Conservation (phyloP, 345 rosid species). For the Cardamine occulta region DNA sequence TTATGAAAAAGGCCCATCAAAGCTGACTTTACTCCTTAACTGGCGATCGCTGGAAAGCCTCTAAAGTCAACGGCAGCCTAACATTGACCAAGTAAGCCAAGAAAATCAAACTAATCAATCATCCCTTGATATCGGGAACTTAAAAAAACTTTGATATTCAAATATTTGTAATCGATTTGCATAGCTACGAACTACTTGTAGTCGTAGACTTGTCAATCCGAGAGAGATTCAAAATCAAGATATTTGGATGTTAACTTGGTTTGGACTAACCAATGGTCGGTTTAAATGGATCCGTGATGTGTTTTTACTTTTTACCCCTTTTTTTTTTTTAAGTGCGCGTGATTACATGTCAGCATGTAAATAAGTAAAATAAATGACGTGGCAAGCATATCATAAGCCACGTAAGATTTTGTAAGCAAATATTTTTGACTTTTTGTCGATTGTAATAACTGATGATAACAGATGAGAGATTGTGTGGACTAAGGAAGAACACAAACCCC, state of each 20-base stretch:
- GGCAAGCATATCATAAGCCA: conserved; percentile 2
- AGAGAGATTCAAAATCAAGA: background rate
- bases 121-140: background rate
- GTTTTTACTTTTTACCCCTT: background rate
- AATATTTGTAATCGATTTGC: background rate
- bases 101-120: background rate
- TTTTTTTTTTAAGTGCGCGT: background rate
- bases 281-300: background rate
- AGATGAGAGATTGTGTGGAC: background rate
- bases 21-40: background rate
- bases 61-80: conserved; percentile 10
- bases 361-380: background rate
- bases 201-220: background rate
- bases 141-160: background rate
- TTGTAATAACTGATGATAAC: background rate
- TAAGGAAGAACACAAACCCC: background rate
- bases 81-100: background rate
- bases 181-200: background rate
- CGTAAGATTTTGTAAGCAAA: conserved; percentile 3
- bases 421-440: background rate
- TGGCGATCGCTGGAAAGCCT: background rate
- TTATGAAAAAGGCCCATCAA: conserved; percentile 2
- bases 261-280: background rate
- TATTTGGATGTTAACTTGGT: background rate
- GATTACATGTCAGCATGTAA: conserved; percentile 13